Base-by-base conservation (phyloP, 257 asterid genomes). In the Galeopsis tetrahit region DNA sequence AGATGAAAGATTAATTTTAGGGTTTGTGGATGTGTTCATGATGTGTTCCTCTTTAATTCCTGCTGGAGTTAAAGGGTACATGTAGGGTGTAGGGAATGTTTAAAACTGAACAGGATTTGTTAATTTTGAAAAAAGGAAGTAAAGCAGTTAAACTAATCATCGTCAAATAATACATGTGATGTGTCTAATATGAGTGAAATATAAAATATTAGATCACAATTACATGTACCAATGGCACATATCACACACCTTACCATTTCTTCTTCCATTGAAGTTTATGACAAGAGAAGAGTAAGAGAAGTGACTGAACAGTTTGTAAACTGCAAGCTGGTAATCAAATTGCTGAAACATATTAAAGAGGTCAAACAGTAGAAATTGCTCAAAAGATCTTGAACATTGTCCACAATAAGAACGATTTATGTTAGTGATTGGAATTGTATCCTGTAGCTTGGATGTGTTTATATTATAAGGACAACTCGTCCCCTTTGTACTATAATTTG, bases 321-420 rank as follows among this genome's bases (percentile, higher is more conserved):
- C 66, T 39, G 66, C 44, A 13, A 40, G 36, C 66, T 6, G 66
- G 44, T n/a, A 28, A 39, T 33, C 6, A 10, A 56, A 3, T 69
- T 69, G 10, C 34, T 28, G 57, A 69, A 56, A 31, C 66, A 56
- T 57, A 4, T 40, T 42, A 31, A 8, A 70, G 51, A 7, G 31
- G 56, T 21, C 11, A 13, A 69, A 35, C 9, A 69, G 34, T 57
- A 40, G 63, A 70, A 5, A 7, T 39, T 42, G n/a, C 46, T 51
- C 14, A 11, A 40, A 15, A 36, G 7, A 57, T 10, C 32, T 38
- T 17, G 38, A 53, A 5, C 60, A 69, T 55, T 53, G 39, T 53
- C 32, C 21, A 4, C 32, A 15, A 17, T 68, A 6, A 52, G 49
- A 68, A 52, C 10, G n/a, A 56, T 28, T 9, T 31, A 28, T 31